Base-by-base conservation (phyloP, 2,329 filamentous ascomycete species). In the Ceratocystiopsis brevicomis region DNA sequence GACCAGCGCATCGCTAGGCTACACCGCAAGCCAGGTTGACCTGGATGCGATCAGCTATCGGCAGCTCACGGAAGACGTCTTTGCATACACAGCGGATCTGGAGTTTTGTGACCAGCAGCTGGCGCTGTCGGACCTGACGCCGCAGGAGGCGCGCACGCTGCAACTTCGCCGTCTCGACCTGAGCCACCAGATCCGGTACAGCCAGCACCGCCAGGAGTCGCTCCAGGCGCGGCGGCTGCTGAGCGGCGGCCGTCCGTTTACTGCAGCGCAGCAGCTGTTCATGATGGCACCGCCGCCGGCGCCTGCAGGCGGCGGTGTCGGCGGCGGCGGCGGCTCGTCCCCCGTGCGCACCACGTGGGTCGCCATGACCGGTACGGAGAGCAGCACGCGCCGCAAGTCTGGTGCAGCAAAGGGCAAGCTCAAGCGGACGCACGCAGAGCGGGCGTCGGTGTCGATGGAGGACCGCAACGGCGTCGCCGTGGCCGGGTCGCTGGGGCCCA, bases 151-250 rank as follows among this genome's bases (percentile, higher is more conserved):
- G 1, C 58, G 64, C 17, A 61, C 57, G 5, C 51, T 65, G 18
- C 62, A 64, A 50, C 53, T 67, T 42, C 62, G 64, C 16, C 52
- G 56, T 8, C 51, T 67, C 11, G 64, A 67, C 41, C 55, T 63
- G 21, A 54, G 58, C 18, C 64, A 67, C 46, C 61, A 65, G 48
- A 62, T 66, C 39, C 62, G 64, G 5, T 53, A 57, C 44, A 58
- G 58, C 48, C 55, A 56, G 44, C 63, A 67, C 48, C 58, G 60
- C 19, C 60, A 64, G 37, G 58, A 65, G 48, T 50, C 51, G 17
- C 52, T 64, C 1, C 49, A 54, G 40, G 46, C 44, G 3, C 40
- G 45, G 39, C 48, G 49, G 10, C 32, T 39, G 12, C n/a, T 41
- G 16, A 37, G 33, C 19, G 48, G 47, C 12, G 44, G 44, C 6